Percentiles rank a stretch among this genome's conserved stretches.
Evolutionary conservation across 805 yeast species (phyloP).

Genomic region (Wickerhamiella lipophila): DNA sequence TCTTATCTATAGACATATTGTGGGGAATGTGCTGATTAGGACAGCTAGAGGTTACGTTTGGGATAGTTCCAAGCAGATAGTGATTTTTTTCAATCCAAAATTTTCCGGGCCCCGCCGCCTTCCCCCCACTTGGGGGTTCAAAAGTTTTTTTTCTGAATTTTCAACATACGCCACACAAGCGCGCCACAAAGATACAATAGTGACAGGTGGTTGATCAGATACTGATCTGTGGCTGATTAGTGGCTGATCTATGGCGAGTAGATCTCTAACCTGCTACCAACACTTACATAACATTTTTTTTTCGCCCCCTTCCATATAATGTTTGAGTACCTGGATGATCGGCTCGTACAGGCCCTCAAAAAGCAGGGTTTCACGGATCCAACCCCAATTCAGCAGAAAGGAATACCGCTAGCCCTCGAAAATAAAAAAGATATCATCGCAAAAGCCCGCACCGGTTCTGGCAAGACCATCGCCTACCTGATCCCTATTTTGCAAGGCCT

Average conservation of each 20-base stretch:
- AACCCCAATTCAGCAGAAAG: slow-evolving; percentile 77
- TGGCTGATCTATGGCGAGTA: no score
- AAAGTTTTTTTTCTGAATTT: neutral
- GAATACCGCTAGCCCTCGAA: slow-evolving; percentile 84
- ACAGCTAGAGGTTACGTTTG: no score
- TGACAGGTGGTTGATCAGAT: no score
- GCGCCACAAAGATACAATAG: no score
- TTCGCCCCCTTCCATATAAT: no score
- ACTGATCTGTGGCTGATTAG: no score
- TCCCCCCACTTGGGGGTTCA: neutral
- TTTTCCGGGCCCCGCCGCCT: neutral
- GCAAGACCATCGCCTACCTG: slow-evolving; percentile 84
- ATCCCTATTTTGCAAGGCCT: slow-evolving; percentile 77
- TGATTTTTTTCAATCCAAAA: neutral
- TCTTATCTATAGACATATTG: neutral
- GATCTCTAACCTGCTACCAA: no score
- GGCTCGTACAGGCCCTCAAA: slow-evolving; percentile 73
- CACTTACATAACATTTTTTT: neutral
- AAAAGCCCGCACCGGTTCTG: slow-evolving; percentile 89
- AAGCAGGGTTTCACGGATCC: slow-evolving; percentile 73
- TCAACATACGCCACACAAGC: neutral
- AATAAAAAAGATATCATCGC: slow-evolving; percentile 89
- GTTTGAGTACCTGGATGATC: slow-evolving; percentile 44
- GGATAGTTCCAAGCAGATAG: no score
- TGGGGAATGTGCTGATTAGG: neutral